Percentiles rank a stretch among this genome's conserved stretches.
These are phyloP conservation scores for Colletotrichum spinosum DNA, from an alignment of 2,329 filamentous ascomycete genomes.

Conservation along the genomic window DNA sequence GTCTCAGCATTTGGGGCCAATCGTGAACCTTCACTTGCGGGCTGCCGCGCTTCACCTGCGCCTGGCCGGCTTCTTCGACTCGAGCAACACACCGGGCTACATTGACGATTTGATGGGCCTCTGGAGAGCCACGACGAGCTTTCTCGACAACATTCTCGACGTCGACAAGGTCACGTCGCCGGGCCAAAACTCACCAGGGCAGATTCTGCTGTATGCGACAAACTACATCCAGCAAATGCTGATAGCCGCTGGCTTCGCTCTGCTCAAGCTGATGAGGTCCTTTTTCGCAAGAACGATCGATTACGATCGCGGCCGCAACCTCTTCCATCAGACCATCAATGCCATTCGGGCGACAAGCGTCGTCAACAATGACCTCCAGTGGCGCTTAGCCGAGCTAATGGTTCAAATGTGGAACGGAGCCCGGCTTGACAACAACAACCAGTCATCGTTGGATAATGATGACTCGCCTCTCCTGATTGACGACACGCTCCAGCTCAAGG, in stretches of 20 bases:
- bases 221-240: slow-evolving; percentile 89
- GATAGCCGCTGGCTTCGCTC: slow-evolving; percentile 81
- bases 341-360: slow-evolving; percentile 80
- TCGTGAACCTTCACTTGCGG: slow-evolving; percentile 75
- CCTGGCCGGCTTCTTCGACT: slow-evolving; percentile 84
- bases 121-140: slow-evolving; percentile 77
- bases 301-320: slow-evolving; percentile 71
- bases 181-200: slow-evolving; percentile 58
- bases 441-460: slow-evolving; percentile 59
- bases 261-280: slow-evolving; percentile 83
- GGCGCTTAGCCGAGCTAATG: slow-evolving; percentile 85
- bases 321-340: slow-evolving; percentile 78
- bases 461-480: slow-evolving; percentile 66
- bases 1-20: slow-evolving; percentile 67
- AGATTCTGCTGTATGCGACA: slow-evolving; percentile 73
- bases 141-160: slow-evolving; percentile 74
- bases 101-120: slow-evolving; percentile 80
- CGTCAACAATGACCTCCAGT: slow-evolving; percentile 81
- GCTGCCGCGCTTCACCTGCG: slow-evolving; percentile 81
- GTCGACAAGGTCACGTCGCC: slow-evolving; percentile 61
- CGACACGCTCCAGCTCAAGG: slow-evolving; percentile 81
- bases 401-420: slow-evolving; percentile 86
- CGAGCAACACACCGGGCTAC: slow-evolving; percentile 77
- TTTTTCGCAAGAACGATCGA: slow-evolving; percentile 81
- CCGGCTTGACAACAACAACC: slow-evolving; percentile 62